These are phyloP conservation scores for Tetrahymena borealis DNA, from an alignment of 73 alveolate species.

Conservation along the genomic window DNA sequence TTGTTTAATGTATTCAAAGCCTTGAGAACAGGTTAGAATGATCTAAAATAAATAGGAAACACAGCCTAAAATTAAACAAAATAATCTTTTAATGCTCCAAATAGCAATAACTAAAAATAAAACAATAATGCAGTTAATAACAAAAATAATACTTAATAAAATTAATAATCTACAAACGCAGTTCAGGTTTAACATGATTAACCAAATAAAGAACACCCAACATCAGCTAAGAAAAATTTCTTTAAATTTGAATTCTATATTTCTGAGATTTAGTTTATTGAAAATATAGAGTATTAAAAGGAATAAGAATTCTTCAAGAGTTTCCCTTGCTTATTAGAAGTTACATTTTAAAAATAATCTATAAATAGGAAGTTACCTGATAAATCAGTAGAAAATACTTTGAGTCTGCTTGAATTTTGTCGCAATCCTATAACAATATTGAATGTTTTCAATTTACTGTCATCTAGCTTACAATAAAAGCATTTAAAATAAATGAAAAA, in stretches of 20 bases:
- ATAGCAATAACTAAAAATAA: background rate
- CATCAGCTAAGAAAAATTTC: background rate
- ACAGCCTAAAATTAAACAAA: background rate
- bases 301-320: background rate
- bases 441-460: background rate
- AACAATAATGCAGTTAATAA: background rate
- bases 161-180: background rate
- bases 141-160: background rate
- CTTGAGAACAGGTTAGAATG: background rate
- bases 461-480: background rate
- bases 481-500: background rate
- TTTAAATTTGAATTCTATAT: background rate
- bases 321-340: background rate
- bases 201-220: background rate
- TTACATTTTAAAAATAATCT: background rate
- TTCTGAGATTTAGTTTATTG: background rate
- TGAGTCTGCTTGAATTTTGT: background rate
- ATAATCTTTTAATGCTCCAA: background rate
- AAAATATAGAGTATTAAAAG: background rate
- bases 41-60: background rate
- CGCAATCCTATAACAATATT: background rate
- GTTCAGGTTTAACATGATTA: background rate
- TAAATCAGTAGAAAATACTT: background rate
- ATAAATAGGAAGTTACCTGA: background rate
- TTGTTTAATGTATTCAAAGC: background rate